Base-by-base conservation (phyloP, 441 rosid species). In the Erodium texanum region DNA sequence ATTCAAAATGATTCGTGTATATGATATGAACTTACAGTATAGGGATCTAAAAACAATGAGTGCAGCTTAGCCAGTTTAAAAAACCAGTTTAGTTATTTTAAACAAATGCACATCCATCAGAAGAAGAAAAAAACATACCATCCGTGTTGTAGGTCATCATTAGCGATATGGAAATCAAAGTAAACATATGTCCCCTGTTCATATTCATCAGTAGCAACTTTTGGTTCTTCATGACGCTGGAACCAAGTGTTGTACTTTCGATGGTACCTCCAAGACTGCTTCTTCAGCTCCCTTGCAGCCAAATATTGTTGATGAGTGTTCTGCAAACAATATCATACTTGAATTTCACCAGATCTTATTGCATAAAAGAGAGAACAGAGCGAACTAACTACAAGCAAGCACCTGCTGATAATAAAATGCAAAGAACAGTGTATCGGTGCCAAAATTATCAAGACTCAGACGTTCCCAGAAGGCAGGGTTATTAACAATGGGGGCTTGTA, bases 231-330 rank as follows among this genome's bases (percentile, higher is more conserved):
- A 14, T 92, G 98, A 69, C 99, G 87, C 73, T 95, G 97, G 80
- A 95, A 95, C 99, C 99, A 92, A 45, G 92, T 95, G 81, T 87
- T 88, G 85, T 88, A 96, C 82, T 90, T 96, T 68, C 96, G 88
- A 78, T 96, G 99, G 80, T 86, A 96, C 85, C 99, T 90, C 99
- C 99, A 96, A 41, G 97, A 88, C 76, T 89, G 98, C 80, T 90
- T 93, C 87, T 96, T 96, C 78, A 92, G 84, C 84, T 93, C 98
- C 80, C 83, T 96, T 59, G 99, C 99, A 54, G 98, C 96, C 70
- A 93, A 76, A 77, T 90, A 96, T 74, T 93, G 99, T 78, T 96
- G 98, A 70, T 83, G 89, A 11, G 98, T 88, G 74, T 93, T 93
- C 99, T 96, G 89, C 72, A 75, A 48, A 76, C 29, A 76, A 66